Conservation (phyloP, 345 rosid species). For the Stellera chamaejasme region DNA sequence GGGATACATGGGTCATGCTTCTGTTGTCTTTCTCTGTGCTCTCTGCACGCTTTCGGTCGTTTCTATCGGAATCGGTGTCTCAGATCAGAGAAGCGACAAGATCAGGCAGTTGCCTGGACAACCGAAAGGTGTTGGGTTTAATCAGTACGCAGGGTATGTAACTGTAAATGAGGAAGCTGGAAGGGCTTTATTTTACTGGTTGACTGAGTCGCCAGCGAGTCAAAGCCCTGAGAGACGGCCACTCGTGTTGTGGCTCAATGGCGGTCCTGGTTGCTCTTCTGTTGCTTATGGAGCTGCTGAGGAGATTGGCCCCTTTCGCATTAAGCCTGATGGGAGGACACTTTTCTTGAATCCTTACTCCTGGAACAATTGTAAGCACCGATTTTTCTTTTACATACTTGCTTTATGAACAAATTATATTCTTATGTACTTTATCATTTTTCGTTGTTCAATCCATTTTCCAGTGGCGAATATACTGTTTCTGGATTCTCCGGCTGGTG, state of each 20-base stretch:
- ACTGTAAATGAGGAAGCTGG: constrained; percentile 77
- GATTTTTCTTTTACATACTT: neutral
- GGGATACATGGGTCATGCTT: constrained; percentile 31
- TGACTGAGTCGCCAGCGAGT: constrained; percentile 62
- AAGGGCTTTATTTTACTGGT: constrained; percentile 89
- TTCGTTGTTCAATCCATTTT: constrained; percentile 2
- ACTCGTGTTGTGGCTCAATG: constrained; percentile 85
- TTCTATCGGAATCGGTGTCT: constrained; percentile 19
- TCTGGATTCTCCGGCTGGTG: constrained; percentile 97
- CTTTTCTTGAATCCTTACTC: constrained; percentile 71
- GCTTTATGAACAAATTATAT: neutral
- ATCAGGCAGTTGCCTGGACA: constrained; percentile 69
- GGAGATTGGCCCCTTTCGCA: constrained; percentile 82
- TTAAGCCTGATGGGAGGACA: constrained; percentile 62
- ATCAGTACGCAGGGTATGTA: constrained; percentile 83
- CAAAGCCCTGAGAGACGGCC: constrained; percentile 61
- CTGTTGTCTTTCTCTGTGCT: constrained; percentile 11
- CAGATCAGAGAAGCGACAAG: constrained; percentile 50
- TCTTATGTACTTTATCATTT: constrained; percentile 3
- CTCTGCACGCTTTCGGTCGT: constrained; percentile 20
- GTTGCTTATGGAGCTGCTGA: constrained; percentile 80
- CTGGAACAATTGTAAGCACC: constrained; percentile 61
- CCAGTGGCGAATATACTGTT: constrained; percentile 88
- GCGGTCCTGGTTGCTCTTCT: constrained; percentile 96
- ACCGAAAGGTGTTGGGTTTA: constrained; percentile 52